A percentile compares a stretch with the other conserved stretches of the same genome.
phyloP scores from a whole-genome alignment of 768 basidiomycete genomes.

The Tulasnella sp. region DNA sequence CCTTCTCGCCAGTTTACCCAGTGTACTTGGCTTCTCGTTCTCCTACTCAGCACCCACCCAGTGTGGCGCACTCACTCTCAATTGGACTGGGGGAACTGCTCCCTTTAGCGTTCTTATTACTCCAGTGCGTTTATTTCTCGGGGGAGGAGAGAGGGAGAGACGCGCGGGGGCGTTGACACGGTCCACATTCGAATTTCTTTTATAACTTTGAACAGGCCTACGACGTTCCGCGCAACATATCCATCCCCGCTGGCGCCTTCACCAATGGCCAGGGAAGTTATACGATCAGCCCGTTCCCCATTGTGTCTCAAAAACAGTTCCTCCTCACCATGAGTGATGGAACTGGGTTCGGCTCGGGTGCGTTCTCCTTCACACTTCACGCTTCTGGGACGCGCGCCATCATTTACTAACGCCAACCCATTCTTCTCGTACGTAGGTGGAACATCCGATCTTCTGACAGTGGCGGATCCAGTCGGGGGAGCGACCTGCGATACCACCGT shows the following conservation, averaged over 20 bases:
- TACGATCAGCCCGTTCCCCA: background rate
- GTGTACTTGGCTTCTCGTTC: conserved; percentile 19
- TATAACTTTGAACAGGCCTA: conserved; percentile 9
- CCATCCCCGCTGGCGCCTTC: conserved; percentile 12
- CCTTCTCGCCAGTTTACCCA: conserved; percentile 2
- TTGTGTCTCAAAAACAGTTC: conserved; percentile 18
- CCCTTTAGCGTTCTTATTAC: conserved; percentile 17
- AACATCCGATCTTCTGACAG: conserved; percentile 16
- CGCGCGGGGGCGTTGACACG: background rate
- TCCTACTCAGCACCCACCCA: conserved; percentile 21
- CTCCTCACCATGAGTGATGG: conserved; percentile 21
- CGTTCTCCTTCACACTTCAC: background rate
- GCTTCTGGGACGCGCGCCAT: background rate
- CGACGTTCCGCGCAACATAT: conserved; percentile 15
- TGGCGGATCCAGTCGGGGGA: conserved; percentile 12
- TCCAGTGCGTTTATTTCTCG: conserved; percentile 15
- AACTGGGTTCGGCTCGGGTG: conserved; percentile 20
- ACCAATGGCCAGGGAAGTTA: conserved; percentile 15
- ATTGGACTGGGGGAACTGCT: conserved; percentile 17
- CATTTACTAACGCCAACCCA: background rate
- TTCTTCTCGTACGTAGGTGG: conserved; percentile 14
- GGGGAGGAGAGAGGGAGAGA: background rate
- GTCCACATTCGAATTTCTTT: conserved; percentile 1
- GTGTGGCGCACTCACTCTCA: conserved; percentile 20
- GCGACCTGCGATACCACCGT: conserved; percentile 15